phyloP scores from a whole-genome alignment of 495 filamentous ascomycete genomes.

The Margaritispora aquatica region DNA sequence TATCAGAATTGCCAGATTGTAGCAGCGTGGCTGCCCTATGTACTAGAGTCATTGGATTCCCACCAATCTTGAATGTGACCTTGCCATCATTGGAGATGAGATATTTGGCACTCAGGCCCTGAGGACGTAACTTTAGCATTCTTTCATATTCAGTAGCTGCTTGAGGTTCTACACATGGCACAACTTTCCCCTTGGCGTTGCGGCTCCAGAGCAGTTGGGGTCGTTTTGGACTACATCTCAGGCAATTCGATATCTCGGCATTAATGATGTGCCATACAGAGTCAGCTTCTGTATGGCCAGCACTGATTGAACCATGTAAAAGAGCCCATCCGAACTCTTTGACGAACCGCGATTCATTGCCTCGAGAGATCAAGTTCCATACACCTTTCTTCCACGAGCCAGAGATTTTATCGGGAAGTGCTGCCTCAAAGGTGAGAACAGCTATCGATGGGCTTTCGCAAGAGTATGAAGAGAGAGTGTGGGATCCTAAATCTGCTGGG shows the following conservation, averaged over 20 bases:
- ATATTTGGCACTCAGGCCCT: constrained; percentile 38
- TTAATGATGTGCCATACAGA: constrained; percentile 1
- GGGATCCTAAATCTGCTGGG: background rate
- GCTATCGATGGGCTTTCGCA: background rate
- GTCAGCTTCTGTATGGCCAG: constrained; percentile 5
- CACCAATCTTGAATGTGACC: constrained; percentile 36
- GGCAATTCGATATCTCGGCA: background rate
- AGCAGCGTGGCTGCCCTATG: constrained; percentile 43
- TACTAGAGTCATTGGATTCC: constrained; percentile 49
- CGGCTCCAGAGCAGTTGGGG: constrained; percentile 29
- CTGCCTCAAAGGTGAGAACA: background rate
- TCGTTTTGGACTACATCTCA: constrained; percentile 27
- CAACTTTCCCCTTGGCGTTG: constrained; percentile 18
- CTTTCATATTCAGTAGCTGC: constrained; percentile 30
- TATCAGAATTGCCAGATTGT: background rate
- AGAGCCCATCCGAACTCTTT: constrained; percentile 16
- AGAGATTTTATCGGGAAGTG: background rate
- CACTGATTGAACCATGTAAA: constrained; percentile 20
- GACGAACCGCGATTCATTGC: background rate
- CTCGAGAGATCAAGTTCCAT: background rate
- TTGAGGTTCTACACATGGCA: constrained; percentile 29
- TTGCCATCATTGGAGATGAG: constrained; percentile 24
- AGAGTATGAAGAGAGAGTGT: background rate
- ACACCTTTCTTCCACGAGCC: background rate
- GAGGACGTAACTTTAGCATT: constrained; percentile 37